phyloP scores from a whole-genome alignment of 805 yeast genomes.

The Torulaspora gathmanii region DNA sequence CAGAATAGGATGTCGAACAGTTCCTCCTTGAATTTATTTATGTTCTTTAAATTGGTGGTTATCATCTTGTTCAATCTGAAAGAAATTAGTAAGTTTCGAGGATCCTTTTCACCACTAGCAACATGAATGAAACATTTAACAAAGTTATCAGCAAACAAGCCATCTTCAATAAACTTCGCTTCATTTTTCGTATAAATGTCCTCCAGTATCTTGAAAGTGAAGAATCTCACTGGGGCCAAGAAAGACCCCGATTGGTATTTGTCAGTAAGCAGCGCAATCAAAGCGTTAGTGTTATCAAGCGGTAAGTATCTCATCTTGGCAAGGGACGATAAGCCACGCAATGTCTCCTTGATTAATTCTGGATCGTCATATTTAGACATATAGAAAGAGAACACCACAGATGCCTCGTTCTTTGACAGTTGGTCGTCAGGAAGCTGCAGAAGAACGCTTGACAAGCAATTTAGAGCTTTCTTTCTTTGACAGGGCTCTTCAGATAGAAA shows the following conservation, averaged over 20 bases:
- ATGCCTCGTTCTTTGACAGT: constrained; percentile 39
- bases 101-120: constrained; percentile 91
- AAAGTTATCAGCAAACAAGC: constrained; percentile 38
- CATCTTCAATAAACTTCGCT: constrained; percentile 19
- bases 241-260: constrained; percentile 52
- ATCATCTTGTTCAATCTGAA: constrained; percentile 53
- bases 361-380: constrained; percentile 64
- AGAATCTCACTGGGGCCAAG: constrained; percentile 58
- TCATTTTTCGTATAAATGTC: constrained; percentile 34
- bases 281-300: constrained; percentile 32
- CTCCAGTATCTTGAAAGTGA: constrained; percentile 49
- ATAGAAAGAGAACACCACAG: constrained; percentile 48
- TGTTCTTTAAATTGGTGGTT: constrained; percentile 36
- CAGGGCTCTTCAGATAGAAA: constrained; percentile 56
- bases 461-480: constrained; percentile 47
- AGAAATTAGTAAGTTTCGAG: constrained; percentile 72
- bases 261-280: constrained; percentile 38
- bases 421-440: constrained; percentile 26
- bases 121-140: constrained; percentile 58
- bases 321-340: constrained; percentile 51
- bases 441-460: constrained; percentile 41
- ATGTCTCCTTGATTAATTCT: constrained; percentile 46
- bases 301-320: constrained; percentile 49
- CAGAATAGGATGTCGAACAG: constrained; percentile 87
- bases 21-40: constrained; percentile 50